Evolutionary conservation across 176 grass and related monocot genomes (phyloP).

Genomic region (Pontederia crassipes): DNA sequence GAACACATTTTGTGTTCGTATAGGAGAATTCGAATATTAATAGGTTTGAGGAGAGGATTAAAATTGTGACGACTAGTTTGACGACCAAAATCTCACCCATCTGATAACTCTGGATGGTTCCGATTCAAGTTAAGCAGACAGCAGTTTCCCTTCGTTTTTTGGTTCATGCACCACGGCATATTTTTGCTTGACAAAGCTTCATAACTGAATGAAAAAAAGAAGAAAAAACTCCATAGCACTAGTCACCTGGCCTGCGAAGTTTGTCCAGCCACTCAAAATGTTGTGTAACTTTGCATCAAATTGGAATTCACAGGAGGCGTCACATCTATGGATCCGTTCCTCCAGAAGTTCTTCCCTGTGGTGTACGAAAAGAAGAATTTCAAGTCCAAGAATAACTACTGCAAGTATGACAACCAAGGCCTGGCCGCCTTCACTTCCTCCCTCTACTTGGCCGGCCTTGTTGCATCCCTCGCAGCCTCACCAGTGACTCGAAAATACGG

Average conservation of each 20-base stretch:
- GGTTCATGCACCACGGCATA: neutral
- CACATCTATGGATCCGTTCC: slow-evolving; percentile 87
- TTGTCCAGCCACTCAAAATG: too few relatives aligned
- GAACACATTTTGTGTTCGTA: too few relatives aligned
- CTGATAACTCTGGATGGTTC: too few relatives aligned
- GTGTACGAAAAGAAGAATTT: slow-evolving; percentile 65
- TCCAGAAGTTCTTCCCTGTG: slow-evolving; percentile 77
- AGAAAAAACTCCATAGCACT: too few relatives aligned
- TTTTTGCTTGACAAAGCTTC: too few relatives aligned
- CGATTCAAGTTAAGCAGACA: too few relatives aligned
- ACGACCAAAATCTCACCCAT: too few relatives aligned
- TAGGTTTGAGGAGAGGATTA: too few relatives aligned
- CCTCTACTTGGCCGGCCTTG: slow-evolving; percentile 76
- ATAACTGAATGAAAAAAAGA: too few relatives aligned
- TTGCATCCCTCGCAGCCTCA: slow-evolving; percentile 56
- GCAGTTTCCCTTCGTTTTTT: neutral
- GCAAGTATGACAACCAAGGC: slow-evolving; percentile 62
- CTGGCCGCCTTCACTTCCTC: slow-evolving; percentile 23
- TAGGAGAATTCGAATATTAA: too few relatives aligned
- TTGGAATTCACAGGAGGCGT: slow-evolving; percentile 51
- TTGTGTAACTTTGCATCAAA: too few relatives aligned
- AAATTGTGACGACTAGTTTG: too few relatives aligned
- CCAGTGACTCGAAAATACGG: slow-evolving; percentile 79
- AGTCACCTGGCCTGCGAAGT: neutral
- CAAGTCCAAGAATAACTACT: slow-evolving; percentile 58